Conservation (phyloP, 805 yeast species). For the Candida pini region DNA sequence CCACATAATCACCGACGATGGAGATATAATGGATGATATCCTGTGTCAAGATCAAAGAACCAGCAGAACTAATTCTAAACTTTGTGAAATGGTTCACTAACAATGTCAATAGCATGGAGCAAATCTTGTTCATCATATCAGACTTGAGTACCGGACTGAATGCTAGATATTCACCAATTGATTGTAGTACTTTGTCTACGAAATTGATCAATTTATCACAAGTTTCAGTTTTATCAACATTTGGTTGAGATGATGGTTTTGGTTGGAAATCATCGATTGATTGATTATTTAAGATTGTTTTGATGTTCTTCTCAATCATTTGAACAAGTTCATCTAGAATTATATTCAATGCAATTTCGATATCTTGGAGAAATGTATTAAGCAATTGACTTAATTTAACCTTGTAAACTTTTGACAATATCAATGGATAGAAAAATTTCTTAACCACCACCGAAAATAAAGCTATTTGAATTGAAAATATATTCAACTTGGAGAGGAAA, state of each 20-base stretch:
- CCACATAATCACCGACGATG: conserved; percentile 18
- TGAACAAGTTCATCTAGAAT: conserved; percentile 56
- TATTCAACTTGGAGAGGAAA: conserved; percentile 19
- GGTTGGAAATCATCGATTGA: conserved; percentile 53
- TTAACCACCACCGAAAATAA: conserved; percentile 68
- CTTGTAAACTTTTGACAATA: conserved; percentile 25
- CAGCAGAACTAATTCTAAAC: conserved; percentile 70
- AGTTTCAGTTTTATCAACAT: conserved; percentile 57
- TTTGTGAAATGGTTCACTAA: conserved; percentile 70
- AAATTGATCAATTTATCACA: conserved; percentile 60
- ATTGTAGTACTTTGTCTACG: conserved; percentile 30
- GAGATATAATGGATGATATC: conserved; percentile 74
- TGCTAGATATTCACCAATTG: conserved; percentile 31
- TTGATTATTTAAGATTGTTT: conserved; percentile 53
- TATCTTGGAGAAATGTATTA: conserved; percentile 24
- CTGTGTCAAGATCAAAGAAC: conserved; percentile 76
- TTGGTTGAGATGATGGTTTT: conserved; percentile 24
- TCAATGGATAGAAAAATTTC: conserved; percentile 69
- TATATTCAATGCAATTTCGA: conserved; percentile 59
- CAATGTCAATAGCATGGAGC: conserved; percentile 35
- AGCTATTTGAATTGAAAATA: conserved; percentile 34
- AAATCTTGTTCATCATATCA: conserved; percentile 17
- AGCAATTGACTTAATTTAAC: conserved; percentile 15
- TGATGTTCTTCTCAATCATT: conserved; percentile 45
- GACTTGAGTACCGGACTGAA: conserved; percentile 19